Base-by-base conservation (phyloP, 805 yeast species). In the Barnettozyma vustinii region DNA sequence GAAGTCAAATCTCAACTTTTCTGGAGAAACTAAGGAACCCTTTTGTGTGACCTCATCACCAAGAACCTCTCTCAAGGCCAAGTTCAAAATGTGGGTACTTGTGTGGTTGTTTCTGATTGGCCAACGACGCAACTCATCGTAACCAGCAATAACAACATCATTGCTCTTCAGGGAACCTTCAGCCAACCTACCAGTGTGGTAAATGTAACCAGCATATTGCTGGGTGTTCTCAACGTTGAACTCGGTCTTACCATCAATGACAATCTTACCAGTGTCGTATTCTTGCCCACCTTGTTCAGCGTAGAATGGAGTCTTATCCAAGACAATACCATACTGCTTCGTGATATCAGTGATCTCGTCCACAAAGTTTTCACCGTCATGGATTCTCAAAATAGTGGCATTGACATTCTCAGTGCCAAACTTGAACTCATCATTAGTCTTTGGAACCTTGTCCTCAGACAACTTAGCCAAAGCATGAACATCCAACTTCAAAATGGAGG, bases 261-360 rank as follows among this genome's bases (percentile, higher is more conserved):
- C 91, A 56, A 94, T 76, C 68, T 80, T 85, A 70, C 99, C 99
- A 40, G 95, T 86, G 67, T 94, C 99, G 63, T 77, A 85, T 69
- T 90, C 97, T 76, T 94, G 99, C 64, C 99, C 99, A 81, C 99
- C 99, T 71, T 88, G 95, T 73, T 94, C 99, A 45, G 99, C 98
- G 64, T 94, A 94, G 71, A 94, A 89, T 67, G 95, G 94, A 23
- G 98, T 88, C 67, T 81, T 85, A 66, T 94, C 95, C 51, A 94
- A 75, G 44, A 94, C 66, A 46, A 94, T 69, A 66, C 99, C 99
- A 56, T 76, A 70, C 65, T 87, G 89, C 56, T 70, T 69, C 39
- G 72, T 72, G 25, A 63, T 55, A 52, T 71, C 75, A 37, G 73
- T 60, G 42, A 73, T 73, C 52, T 71, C 72, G 41, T 76, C 71